Base-by-base conservation (phyloP, 2,329 filamentous ascomycete species). In the Calonectria crousiana region DNA sequence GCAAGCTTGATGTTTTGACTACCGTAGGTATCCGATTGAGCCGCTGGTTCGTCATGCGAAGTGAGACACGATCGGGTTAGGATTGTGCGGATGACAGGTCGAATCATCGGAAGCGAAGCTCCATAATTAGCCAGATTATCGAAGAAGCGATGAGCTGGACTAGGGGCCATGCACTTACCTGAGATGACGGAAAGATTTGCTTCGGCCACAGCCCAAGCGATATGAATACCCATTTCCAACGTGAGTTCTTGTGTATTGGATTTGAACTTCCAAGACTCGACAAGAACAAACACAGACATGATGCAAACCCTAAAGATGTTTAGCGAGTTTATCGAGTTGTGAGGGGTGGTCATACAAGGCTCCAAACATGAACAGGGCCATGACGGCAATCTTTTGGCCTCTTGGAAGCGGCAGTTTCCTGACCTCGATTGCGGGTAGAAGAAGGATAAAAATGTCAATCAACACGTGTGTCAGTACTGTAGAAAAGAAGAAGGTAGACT, bases 361-460 rank as follows among this genome's bases (percentile, higher is more conserved):
- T 2, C 82, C 82, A 68, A 82, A 82, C 32, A 78, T 74, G 69
- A 84, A 84, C 14, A 84, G 68, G 5, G 77, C 76, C 20, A 78
- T 77, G 10, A 83, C 80, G 11, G 79, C 82, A 23, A 82, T 51
- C 58, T 83, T 83, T 49, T 84, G 82, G 0, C 76, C 75, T 1
- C 51, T 74, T 0, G 78, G 81, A 2, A 84, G 75, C 13, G 81
- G 74, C 32, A 85, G 78, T n/a, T 80, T 81, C 1, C 78, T 72
- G 6, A 85, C 80, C 71, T 85, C 80, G 13, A 83, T 75, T 2
- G 81, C 71, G 0, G 84, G 84, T 0, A 85, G 76, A 3, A 75
- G 71, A 5, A 85, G 75, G 6, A 85, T 84, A 1, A 74, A 74
- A 26, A 83, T 60, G 26, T 85, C 84, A 20, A 85, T 76, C 11